Conservation (phyloP, 2,329 filamentous ascomycete species). For the Ramichloridium luteum region DNA sequence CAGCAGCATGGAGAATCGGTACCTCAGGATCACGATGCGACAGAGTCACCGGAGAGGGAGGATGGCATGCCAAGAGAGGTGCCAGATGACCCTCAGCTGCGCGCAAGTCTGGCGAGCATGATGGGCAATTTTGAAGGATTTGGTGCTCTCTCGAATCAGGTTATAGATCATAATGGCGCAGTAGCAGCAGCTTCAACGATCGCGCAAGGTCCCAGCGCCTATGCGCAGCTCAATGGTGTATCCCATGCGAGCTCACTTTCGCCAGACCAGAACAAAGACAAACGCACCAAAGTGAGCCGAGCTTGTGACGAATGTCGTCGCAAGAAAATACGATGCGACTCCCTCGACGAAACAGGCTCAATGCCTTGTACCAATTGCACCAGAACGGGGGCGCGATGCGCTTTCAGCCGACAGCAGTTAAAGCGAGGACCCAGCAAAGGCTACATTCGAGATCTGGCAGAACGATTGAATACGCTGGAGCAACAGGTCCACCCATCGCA, state of each 20-base stretch:
- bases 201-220: constrained; percentile 13
- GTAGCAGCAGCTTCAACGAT: constrained; percentile 5
- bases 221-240: constrained; percentile 13
- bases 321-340: constrained; percentile 83
- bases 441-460: constrained; percentile 85
- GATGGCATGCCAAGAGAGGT: constrained; percentile 2
- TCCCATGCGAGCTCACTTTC: constrained; percentile 8
- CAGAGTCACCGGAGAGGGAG: not conserved
- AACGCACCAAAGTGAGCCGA: constrained; percentile 74
- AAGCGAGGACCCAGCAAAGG: constrained; percentile 74
- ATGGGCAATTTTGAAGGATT: constrained; percentile 13
- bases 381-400: constrained; percentile 61
- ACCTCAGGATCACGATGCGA: not conserved
- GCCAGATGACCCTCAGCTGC: constrained; percentile 9
- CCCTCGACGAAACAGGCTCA: constrained; percentile 58
- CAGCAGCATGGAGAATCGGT: not conserved
- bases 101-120: constrained; percentile 5
- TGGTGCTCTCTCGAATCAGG: constrained; percentile 7
- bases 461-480: constrained; percentile 71
- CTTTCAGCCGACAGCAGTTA: constrained; percentile 78
- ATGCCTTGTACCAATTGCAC: constrained; percentile 72
- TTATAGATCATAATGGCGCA: constrained; percentile 5
- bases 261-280: constrained; percentile 28
- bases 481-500: constrained; percentile 47
- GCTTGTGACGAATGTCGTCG: constrained; percentile 82